Evolutionary conservation across 2,329 filamentous ascomycete species (phyloP), one percentile per base, ranked within the genome.

Genomic region (Pseudovirgaria hyperparasitica): DNA sequence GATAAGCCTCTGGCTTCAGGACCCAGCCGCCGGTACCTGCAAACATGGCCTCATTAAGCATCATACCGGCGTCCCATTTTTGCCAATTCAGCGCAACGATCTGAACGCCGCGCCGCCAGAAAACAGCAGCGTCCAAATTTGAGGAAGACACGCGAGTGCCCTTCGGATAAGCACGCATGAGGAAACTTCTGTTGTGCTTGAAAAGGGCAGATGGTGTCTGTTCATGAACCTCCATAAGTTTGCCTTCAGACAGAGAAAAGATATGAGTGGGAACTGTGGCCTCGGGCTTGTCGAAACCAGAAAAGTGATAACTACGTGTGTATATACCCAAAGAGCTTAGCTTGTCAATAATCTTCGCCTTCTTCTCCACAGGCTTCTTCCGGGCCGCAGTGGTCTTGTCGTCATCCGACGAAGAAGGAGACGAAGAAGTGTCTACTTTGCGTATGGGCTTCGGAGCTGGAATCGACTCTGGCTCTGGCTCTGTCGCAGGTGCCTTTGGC

Each of bases 31-130:
- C 61, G 26, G 81, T 78, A 7, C 74, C 80, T 2, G 73, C 69
- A 53, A 93, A 93, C 82, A 92, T 90, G 40, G 73, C 86, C 46
- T 90, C 76, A 46, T 94, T 94, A 9, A 93, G 67, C 87, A 94
- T 94, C 76, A 92, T 92, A 17, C 82, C 85, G 40, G 82, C 78
- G 44, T 94, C 85, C 52, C 80, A 76, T 34, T 76, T 77, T 54
- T 96, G 86, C 82, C 86, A 96, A 56, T 94, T 94, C 34, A 96
- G 62, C 0, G 86, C 86, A 2, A 92, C 84, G 40, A 94, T 77
- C 53, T 94, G 86, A 3, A 92, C 77, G 9, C 43, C 86, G 37
- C 82, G 76, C 17, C 82, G 70, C 86, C 86, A 94, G 54, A 86
- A 90, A 4, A 77, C 66, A 1, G 74, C 70, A 4, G 87, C 85